Evolutionary conservation across 2,329 filamentous ascomycete species (phyloP), one percentile per base, ranked within the genome.

Genomic region (Pseudogymnoascus sp.): DNA sequence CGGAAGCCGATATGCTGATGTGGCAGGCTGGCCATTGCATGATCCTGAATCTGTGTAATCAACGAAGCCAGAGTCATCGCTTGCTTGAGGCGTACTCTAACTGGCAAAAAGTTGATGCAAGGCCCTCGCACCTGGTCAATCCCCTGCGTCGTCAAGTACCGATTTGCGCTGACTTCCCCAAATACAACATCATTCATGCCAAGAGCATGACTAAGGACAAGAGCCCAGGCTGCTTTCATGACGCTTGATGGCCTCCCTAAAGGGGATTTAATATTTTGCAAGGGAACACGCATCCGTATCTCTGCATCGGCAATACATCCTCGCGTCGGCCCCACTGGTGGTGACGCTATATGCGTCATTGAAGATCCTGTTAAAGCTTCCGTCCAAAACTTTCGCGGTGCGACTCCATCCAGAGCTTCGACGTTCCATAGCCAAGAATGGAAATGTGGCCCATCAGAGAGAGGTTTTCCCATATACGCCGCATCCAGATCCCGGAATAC

Each of bases 11-110:
- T 70, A 64, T 82, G 79, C 25, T 64, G 58, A 36, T 65, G 42
- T 35, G 48, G 78, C 13, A 82, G 79, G 64, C 79, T 77, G 8
- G 76, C 70, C 0, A 79, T 72, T 1, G 76, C 77, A 40, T 77
- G 72, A 25, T 76, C 70, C 21, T 82, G 79, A 1, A 82, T 71
- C 3, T 70, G 66, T 25, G 77, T 70, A 18, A 84, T 69, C 60
- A 77, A 81, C 27, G 78, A 69, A 0, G 66, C 64, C 69, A 67
- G 5, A 64, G 66, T 29, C 69, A 68, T 5, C 68, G 63, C 18
- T 67, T 8, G 8, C 8, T 39, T 39, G 8, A n/a, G 8, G 67
- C 18, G 72, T 48, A 77, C 69, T 21, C 75, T 72, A n/a, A 77
- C 68, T 9, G 76, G 76, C 5, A 77, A 69, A 1, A 76, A 76